Evolutionary conservation across 140 eudicot species (phyloP).

Genomic region (Oenanthe javanica): DNA sequence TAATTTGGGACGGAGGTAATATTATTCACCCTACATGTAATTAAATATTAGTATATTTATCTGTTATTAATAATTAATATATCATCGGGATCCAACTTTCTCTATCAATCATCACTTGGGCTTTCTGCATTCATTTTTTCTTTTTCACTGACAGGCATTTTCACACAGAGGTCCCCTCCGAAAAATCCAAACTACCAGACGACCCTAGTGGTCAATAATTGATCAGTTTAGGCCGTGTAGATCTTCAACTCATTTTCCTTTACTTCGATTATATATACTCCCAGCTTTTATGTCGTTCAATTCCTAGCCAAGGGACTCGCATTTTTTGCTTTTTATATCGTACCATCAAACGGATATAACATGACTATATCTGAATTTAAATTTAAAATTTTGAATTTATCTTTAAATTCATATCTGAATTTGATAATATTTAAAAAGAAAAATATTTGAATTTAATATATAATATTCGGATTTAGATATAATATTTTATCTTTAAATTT

Average conservation of each 20-base stretch:
- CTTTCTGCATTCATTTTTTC: not conserved
- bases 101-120: not conserved
- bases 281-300: not conserved
- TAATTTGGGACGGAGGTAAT: too few species aligned
- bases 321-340: not conserved
- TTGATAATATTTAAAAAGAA: too few species aligned
- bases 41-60: not conserved
- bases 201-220: conserved; percentile 6
- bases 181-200: not conserved
- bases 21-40: not conserved
- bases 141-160: not conserved
- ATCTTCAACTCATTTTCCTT: conserved; percentile 5
- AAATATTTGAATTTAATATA: too few species aligned
- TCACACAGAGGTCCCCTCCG: conserved; percentile 1
- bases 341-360: too few species aligned
- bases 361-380: too few species aligned
- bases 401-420: too few species aligned
- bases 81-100: not conserved
- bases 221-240: not conserved
- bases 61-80: not conserved
- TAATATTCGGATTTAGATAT: too few species aligned
- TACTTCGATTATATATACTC: not conserved
- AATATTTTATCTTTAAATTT: too few species aligned
- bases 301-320: not conserved
- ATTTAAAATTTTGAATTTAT: too few species aligned